Base-by-base conservation (phyloP, 2,329 filamentous ascomycete genomes). In the Hypoxylon sp. region DNA sequence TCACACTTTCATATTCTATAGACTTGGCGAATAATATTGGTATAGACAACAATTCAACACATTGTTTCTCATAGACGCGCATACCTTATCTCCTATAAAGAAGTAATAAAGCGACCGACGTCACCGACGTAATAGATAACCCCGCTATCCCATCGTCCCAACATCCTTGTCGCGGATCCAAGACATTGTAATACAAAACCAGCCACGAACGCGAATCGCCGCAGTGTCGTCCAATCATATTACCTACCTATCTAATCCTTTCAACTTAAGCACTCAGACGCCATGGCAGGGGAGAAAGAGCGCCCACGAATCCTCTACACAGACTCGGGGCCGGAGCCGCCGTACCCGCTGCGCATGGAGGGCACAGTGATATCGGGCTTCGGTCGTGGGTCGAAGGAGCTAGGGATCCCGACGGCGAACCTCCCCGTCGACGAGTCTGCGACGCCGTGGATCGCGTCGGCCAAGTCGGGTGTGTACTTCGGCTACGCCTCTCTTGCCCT, bases 331-430 rank as follows among this genome's bases (percentile, higher is more conserved):
- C 95, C 95, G 11, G 85, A 90, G 74, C 56, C 88, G 5, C 96
- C 96, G 0, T 98, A 90, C 80, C 96, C 96, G 0, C 86, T 97
- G 74, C 88, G 87, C 73, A 90, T 98, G 82, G 91, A 92, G 68
- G 96, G 96, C 24, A 89, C 91, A 61, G 94, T 99, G 24, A 94
- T 98, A 76, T 92, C 93, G 75, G 96, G 96, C 35, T 98, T 98
- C 80, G 95, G 96, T 46, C 89, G 96, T 67, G 96, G 96, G 14
- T 97, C 93, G 76, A 97, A 94, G 84, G 94, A 98, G 90, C 92
- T 98, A 78, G 95, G 95, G 74, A 98, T 98, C 79, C 96, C 96
- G 2, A 98, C 96, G 1, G 96, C 96, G 78, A 99, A 98, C 84
- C 89, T 98, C 48, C 90, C 90, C 74, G 91, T 95, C 55, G 90